These are phyloP conservation scores for Trifolium fragiferum DNA, from an alignment of 306 rosid genomes.

Conservation along the genomic window DNA sequence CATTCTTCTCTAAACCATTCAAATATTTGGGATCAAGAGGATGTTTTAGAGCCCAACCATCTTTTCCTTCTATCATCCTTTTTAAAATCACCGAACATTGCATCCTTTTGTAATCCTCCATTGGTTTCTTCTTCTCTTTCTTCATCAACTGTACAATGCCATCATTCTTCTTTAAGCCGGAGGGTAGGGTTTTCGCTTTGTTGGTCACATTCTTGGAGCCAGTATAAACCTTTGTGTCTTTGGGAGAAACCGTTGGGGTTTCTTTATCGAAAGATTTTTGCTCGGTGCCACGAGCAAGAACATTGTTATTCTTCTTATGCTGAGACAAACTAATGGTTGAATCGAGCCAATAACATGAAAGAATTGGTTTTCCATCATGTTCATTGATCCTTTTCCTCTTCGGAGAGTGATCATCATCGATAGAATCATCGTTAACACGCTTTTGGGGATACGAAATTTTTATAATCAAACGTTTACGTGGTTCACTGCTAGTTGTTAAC, in stretches of 20 bases:
- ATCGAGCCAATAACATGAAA: neutral
- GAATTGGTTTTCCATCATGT: neutral
- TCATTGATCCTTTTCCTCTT: neutral
- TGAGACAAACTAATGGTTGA: neutral
- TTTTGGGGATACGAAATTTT: too few relatives aligned
- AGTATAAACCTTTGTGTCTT: neutral
- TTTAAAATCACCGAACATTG: constrained; percentile 36
- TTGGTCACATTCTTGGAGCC: neutral
- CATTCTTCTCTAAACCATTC: neutral
- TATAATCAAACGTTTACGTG: too few relatives aligned
- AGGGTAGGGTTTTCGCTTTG: neutral
- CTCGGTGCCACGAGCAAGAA: too few relatives aligned
- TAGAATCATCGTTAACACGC: too few relatives aligned
- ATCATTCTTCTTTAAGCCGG: neutral
- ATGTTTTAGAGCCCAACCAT: constrained; percentile 14
- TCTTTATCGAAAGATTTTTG: neutral
- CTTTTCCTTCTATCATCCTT: constrained; percentile 29
- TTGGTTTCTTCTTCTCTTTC: neutral
- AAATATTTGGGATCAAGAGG: neutral
- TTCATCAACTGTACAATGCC: neutral
- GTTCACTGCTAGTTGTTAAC: too few relatives aligned
- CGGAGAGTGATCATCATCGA: neutral
- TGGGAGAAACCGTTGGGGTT: neutral
- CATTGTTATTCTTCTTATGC: neutral
- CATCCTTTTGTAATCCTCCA: constrained; percentile 1